Conservation (phyloP, 2,329 filamentous ascomycete genomes). For the Aureobasidium sp. region DNA sequence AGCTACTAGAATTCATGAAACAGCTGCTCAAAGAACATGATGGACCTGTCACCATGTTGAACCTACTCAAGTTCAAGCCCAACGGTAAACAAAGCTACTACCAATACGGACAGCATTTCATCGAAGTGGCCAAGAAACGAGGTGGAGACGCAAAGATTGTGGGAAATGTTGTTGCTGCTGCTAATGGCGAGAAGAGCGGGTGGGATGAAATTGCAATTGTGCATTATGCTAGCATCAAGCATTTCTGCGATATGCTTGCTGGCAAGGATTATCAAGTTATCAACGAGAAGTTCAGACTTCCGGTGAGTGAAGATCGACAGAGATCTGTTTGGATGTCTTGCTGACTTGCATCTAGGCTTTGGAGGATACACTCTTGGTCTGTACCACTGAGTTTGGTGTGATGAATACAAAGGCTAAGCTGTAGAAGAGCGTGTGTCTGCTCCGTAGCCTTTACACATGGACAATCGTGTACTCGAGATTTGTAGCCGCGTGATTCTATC, state of each 20-base stretch:
- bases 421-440: neutral
- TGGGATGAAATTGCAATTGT: conserved; percentile 62
- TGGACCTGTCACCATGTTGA: conserved; percentile 54
- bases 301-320: conserved; percentile 25
- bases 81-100: conserved; percentile 46
- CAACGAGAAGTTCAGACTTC: conserved; percentile 47
- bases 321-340: neutral
- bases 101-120: conserved; percentile 44
- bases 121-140: conserved; percentile 25
- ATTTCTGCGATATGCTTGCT: conserved; percentile 56
- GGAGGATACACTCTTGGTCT: conserved; percentile 32
- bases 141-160: conserved; percentile 57
- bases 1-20: conserved; percentile 47
- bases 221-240: conserved; percentile 55
- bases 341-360: conserved; percentile 16
- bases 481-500: neutral
- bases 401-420: conserved; percentile 4
- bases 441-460: neutral
- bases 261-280: conserved; percentile 53
- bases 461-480: neutral
- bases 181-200: neutral
- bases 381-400: conserved; percentile 28
- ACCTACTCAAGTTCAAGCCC: conserved; percentile 53
- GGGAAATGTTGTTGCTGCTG: conserved; percentile 46
- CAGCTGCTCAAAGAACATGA: conserved; percentile 28